Base-by-base conservation (phyloP, 257 asterid species). In the Lavandula angustifolia region DNA sequence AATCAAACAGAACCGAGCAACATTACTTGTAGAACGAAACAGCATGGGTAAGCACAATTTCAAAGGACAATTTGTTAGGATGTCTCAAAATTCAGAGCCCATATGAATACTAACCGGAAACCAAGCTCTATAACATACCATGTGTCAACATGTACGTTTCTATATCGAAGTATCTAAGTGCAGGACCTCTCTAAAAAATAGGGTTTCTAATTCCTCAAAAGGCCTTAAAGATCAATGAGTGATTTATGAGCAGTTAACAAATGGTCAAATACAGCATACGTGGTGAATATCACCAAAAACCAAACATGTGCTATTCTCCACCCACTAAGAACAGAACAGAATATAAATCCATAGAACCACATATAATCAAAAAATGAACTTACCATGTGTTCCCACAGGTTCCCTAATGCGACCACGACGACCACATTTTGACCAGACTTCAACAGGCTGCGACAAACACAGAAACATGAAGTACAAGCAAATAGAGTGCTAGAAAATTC, bases 301-400 rank as follows among this genome's bases (percentile, higher is more conserved):
- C 7, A 5, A 37, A 6, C 10, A 2, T 42, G 47, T 10, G 1
- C 47, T 42, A 42, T 11, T 10, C 13, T 42, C 47, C 47, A 10
- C 12, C 14, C 47, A 42, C 3, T 42, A 9, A 51, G 27, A 49
- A 7, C 3, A 5, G 14, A 8, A 53, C 52, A 5, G 14, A 8
- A 53, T 44, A 52, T n/a, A 37, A 52, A 58, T 58, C 6, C 33
- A 59, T 44, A 13, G 5, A 1, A 14, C 37, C 52, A 38, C 13
- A 31, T 4, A 17, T 61, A 32, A 54, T 12, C 16, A 6, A 52
- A 68, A 7, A 61, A 56, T 56, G 48, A 31, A 54, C 78, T 49
- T 86, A 94, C 99, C 99, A 49, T 94, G 99, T 53, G 99, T 94
- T 74, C 99, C 99, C 29, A 90, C 91, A 6, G 99, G 96, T 80